Evolutionary conservation across 345 rosid genomes (phyloP).

Genomic region (Anastatica hierochuntica): DNA sequence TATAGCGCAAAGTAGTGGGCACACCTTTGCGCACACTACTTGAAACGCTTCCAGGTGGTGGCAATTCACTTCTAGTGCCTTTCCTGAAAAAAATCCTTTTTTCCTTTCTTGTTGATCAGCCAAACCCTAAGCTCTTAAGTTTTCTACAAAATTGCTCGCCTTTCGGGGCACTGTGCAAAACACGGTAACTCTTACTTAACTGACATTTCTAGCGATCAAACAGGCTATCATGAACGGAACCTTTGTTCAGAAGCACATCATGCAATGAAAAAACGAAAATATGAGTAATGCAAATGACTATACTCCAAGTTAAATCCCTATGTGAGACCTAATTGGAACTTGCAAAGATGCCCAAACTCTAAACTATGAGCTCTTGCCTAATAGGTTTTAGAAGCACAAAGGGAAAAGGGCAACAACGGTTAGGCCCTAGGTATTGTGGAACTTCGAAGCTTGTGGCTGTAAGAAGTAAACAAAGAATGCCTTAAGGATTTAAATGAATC

Average conservation of each 20-base stretch:
- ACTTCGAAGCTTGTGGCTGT: conserved; percentile 29
- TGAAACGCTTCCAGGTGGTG: conserved; percentile 28
- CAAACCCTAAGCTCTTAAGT: conserved; percentile 45
- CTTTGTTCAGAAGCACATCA: conserved; percentile 21
- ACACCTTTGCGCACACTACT: conserved; percentile 30
- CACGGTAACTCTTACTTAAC: conserved; percentile 24
- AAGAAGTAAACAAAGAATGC: conserved; percentile 23
- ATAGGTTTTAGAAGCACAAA: conserved; percentile 29
- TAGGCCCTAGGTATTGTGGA: conserved; percentile 57
- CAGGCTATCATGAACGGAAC: conserved; percentile 40
- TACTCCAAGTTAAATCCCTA: conserved; percentile 42
- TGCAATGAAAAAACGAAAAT: conserved; percentile 31
- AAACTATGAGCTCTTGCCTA: conserved; percentile 33
- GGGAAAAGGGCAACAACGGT: conserved; percentile 67
- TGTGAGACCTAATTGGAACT: conserved; percentile 39
- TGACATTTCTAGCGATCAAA: conserved; percentile 35
- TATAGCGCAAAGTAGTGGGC: conserved; percentile 31
- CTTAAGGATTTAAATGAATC: conserved; percentile 13
- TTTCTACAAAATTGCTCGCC: conserved; percentile 31
- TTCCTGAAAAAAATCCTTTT: conserved; percentile 44
- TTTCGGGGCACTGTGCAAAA: conserved; percentile 28
- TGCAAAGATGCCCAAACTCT: conserved; percentile 38
- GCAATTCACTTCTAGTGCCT: conserved; percentile 36
- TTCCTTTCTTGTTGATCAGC: conserved; percentile 40
- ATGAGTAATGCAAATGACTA: conserved; percentile 23